These are phyloP conservation scores for Plasmodium malariae DNA, from an alignment of 169 alveolate genomes.

Conservation along the genomic window DNA sequence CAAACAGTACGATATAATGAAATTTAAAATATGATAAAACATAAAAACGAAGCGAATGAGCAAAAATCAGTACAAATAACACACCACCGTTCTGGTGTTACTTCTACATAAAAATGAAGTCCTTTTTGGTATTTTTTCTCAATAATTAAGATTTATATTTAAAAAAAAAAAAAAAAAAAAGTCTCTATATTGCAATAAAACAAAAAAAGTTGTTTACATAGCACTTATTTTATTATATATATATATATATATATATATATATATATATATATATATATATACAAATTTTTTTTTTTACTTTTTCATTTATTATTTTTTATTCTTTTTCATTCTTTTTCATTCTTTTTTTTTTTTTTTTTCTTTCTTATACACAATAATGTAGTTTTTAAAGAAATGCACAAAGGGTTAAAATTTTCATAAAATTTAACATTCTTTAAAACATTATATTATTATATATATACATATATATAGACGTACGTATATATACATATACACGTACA, in stretches of 20 bases:
- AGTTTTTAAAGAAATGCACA: constrained; percentile 1
- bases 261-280: too few relatives aligned
- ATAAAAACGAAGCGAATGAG: too few relatives aligned
- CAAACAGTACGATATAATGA: too few relatives aligned
- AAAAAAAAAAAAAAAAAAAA: constrained; percentile 15
- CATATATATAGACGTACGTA: background rate
- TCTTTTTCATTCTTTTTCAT: background rate
- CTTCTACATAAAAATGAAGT: too few relatives aligned
- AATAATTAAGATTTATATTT: too few relatives aligned
- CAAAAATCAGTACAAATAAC: too few relatives aligned
- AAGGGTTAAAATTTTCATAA: background rate
- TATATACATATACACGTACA: background rate
- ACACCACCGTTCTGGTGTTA: too few relatives aligned
- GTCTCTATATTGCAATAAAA: constrained; percentile 7
- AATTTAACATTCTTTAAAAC: constrained; percentile 16
- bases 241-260: too few relatives aligned
- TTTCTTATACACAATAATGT: too few relatives aligned
- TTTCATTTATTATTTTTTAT: background rate
- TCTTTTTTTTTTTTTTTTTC: constrained; percentile 7
- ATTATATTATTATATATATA: background rate
- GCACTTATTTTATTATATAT: too few relatives aligned
- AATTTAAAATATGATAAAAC: too few relatives aligned
- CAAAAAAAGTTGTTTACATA: too few relatives aligned
- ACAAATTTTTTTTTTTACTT: background rate
- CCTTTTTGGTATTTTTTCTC: background rate